phyloP scores from a whole-genome alignment of 768 basidiomycete genomes.

The Suillus discolor region DNA sequence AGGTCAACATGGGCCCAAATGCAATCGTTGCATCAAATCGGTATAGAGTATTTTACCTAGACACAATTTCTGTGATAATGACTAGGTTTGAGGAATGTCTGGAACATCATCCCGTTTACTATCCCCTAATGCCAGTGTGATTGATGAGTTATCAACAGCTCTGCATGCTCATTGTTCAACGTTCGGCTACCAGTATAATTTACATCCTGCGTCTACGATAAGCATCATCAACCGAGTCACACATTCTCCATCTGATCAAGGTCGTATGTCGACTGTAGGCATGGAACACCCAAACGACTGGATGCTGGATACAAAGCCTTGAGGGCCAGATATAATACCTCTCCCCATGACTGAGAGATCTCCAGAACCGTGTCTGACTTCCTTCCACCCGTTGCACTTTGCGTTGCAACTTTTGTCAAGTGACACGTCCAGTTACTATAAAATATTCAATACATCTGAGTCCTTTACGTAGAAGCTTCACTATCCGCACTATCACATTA shows the following conservation, averaged over 20 bases:
- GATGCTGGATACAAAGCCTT: background rate
- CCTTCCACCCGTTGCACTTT: background rate
- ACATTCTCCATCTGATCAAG: background rate
- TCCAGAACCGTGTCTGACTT: background rate
- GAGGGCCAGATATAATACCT: background rate
- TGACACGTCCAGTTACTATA: too few species aligned
- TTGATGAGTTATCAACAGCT: background rate
- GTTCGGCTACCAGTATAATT: background rate
- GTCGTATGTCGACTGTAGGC: background rate
- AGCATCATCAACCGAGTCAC: background rate
- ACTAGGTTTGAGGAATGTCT: background rate
- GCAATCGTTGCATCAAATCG: conserved; percentile 8
- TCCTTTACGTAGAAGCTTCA: too few species aligned
- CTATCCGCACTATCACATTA: too few species aligned
- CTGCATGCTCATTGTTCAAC: background rate
- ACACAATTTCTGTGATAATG: background rate
- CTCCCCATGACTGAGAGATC: too few species aligned
- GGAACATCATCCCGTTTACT: background rate
- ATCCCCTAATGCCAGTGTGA: background rate
- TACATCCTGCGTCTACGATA: background rate
- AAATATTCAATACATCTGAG: too few species aligned
- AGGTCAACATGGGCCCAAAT: conserved; percentile 47
- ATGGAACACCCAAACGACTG: background rate
- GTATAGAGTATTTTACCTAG: background rate
- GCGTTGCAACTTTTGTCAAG: background rate